Evolutionary conservation across 495 filamentous ascomycete species (phyloP), one percentile per base, ranked within the genome.

Genomic region (Xylaria intraflava): DNA sequence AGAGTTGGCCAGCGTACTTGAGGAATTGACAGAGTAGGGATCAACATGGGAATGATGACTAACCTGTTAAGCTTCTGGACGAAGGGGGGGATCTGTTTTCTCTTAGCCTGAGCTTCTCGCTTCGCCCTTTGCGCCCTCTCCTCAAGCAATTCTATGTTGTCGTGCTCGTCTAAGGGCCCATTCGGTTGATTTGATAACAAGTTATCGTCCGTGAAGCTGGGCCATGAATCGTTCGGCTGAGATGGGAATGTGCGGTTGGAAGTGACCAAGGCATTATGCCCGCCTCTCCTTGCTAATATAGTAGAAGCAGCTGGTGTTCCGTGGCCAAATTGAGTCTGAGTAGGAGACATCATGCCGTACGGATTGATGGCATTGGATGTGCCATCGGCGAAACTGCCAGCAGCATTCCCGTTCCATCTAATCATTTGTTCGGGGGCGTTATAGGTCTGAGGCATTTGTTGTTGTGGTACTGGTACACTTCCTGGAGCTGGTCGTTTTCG

Each of bases 51-150:
- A 17, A 19, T 48, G 24, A 35, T 3, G 24, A 57, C 76, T 63
- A 79, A 95, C 93, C 93, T 97, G 83, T 90, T 95, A 54, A 99
- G 70, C 67, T 99, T 99, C 69, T 97, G 94, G 9, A 99, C 89
- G 71, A 99, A 99, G 10, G 93, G 93, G 2, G 93, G 94, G 31
- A 99, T 97, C 62, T 90, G 87, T 70, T 95, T 96, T 54, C 89
- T 73, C 65, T 95, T 95, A 2, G 84, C 75, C 69, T 88, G 84
- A 2, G 89, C 84, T 22, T 95, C 90, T 62, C 82, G 79, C 73
- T 92, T 94, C 14, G 90, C 90, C 42, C 79, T 68, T 55, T 80
- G 64, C 10, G 89, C 90, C 64, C 78, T 84, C 64, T 84, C 78
- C 62, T 92, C 88, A 8, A 95, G 78, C 27, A 87, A 76, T 46